These are phyloP conservation scores for Wickerhamiella occidentalis DNA, from an alignment of 805 yeast genomes.

Conservation along the genomic window DNA sequence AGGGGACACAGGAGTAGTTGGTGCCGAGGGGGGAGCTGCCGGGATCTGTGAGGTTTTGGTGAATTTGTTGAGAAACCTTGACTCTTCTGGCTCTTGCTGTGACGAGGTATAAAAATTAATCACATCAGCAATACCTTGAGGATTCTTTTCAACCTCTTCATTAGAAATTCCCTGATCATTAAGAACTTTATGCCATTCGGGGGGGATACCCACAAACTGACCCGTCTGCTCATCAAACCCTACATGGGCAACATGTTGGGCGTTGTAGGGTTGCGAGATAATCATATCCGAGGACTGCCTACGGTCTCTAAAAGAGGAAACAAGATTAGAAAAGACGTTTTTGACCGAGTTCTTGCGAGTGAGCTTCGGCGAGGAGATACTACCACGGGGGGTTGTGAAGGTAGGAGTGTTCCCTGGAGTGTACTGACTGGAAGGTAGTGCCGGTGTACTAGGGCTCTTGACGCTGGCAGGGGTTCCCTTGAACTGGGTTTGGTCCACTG, in stretches of 20 bases:
- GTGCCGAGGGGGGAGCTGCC: not conserved
- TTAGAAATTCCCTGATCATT: constrained; percentile 79
- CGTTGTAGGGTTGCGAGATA: constrained; percentile 85
- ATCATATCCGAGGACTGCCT: constrained; percentile 24
- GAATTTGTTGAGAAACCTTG: constrained; percentile 21
- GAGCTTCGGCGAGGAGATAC: constrained; percentile 2
- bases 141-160: constrained; percentile 80
- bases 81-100: constrained; percentile 19
- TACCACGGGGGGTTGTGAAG: constrained; percentile 1
- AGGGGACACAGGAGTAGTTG: constrained; percentile 6
- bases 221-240: constrained; percentile 79
- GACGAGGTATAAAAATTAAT: constrained; percentile 53
- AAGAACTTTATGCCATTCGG: constrained; percentile 78
- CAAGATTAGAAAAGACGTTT: constrained; percentile 9
- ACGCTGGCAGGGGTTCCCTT: not conserved
- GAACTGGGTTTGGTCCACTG: constrained; percentile 1
- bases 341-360: not conserved
- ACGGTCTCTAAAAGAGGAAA: constrained; percentile 11
- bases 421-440: not conserved
- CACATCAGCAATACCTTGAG: constrained; percentile 87
- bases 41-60: constrained; percentile 8
- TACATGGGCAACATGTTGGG: constrained; percentile 89
- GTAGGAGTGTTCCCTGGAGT: not conserved
- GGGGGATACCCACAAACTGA: constrained; percentile 81
- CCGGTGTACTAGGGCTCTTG: constrained; percentile 8